Evolutionary conservation across 768 basidiomycete species (phyloP).

Genomic region (Hygrophoropsis aurantiaca): DNA sequence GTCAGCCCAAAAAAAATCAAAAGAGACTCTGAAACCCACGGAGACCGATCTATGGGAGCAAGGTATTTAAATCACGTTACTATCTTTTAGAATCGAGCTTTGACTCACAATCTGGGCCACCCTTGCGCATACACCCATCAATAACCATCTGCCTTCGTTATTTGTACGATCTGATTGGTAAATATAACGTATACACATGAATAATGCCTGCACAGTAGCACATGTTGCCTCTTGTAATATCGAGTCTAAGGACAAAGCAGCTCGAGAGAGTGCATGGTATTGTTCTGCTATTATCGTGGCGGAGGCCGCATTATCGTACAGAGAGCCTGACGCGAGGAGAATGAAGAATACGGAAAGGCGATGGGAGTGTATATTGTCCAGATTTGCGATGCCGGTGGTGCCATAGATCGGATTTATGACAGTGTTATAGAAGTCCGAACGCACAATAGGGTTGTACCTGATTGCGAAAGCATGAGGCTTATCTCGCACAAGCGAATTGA

Average conservation of each 20-base stretch:
- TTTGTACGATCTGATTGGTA: conserved; percentile 42
- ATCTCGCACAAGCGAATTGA: not conserved
- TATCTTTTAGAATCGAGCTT: not conserved
- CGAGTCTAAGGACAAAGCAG: conserved; percentile 46
- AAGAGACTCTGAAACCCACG: conserved; percentile 34
- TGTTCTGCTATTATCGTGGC: conserved; percentile 33
- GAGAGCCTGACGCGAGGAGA: conserved; percentile 45
- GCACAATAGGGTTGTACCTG: conserved; percentile 48
- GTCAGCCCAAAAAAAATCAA: not conserved
- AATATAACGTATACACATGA: conserved; percentile 42
- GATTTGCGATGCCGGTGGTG: conserved; percentile 24
- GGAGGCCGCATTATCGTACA: conserved; percentile 41
- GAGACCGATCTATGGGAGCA: conserved; percentile 46
- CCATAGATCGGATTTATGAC: conserved; percentile 47
- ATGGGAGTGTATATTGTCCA: conserved; percentile 43
- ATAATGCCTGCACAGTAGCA: conserved; percentile 48
- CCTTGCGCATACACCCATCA: conserved; percentile 43
- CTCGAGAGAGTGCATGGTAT: conserved; percentile 49
- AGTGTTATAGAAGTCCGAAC: conserved; percentile 39
- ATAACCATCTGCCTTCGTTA: conserved; percentile 48
- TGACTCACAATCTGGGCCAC: conserved; percentile 44
- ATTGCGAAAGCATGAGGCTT: not conserved
- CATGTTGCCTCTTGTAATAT: conserved; percentile 44
- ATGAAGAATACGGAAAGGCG: conserved; percentile 53
- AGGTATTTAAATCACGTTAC: conserved; percentile 4